phyloP scores from a whole-genome alignment of 805 yeast species.

The Yamadazyma olivae region DNA sequence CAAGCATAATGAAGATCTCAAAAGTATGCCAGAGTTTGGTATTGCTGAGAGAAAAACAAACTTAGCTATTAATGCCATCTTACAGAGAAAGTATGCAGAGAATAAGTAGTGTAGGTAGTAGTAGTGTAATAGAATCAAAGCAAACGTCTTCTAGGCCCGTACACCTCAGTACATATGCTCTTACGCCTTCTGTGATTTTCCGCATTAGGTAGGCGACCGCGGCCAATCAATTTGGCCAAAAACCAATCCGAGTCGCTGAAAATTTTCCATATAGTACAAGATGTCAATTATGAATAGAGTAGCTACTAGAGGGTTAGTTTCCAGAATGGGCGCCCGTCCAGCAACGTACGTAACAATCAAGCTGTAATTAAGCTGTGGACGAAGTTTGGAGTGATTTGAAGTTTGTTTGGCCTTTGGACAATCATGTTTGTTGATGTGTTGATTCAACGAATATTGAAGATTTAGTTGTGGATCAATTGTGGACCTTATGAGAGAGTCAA shows the following conservation, averaged over 20 bases:
- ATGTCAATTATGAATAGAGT: slow-evolving; percentile 44
- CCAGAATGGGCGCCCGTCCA: slow-evolving; percentile 38
- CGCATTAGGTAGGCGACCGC: slow-evolving; percentile 27
- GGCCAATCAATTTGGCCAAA: slow-evolving; percentile 28
- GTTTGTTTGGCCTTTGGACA: too few species aligned
- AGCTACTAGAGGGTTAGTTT: slow-evolving; percentile 41
- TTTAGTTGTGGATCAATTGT: too few species aligned
- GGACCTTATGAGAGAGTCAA: too few species aligned
- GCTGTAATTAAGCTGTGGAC: neutral
- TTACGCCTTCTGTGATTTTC: slow-evolving; percentile 7
- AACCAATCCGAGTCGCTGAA: slow-evolving; percentile 22
- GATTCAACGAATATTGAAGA: too few species aligned
- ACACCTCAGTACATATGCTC: neutral
- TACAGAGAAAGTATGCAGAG: slow-evolving; percentile 20
- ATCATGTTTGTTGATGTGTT: too few species aligned
- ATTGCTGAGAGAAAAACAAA: slow-evolving; percentile 28
- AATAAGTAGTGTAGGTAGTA: neutral
- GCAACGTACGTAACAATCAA: slow-evolving; percentile 35
- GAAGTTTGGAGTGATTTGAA: neutral
- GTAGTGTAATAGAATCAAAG: neutral
- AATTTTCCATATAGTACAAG: slow-evolving; percentile 9
- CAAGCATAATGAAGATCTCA: slow-evolving; percentile 27
- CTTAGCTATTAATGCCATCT: slow-evolving; percentile 20
- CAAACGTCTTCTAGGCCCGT: too few species aligned
- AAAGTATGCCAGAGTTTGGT: slow-evolving; percentile 21